Base-by-base conservation (phyloP, 2,329 filamentous ascomycete species). In the Xylaria sp. region DNA sequence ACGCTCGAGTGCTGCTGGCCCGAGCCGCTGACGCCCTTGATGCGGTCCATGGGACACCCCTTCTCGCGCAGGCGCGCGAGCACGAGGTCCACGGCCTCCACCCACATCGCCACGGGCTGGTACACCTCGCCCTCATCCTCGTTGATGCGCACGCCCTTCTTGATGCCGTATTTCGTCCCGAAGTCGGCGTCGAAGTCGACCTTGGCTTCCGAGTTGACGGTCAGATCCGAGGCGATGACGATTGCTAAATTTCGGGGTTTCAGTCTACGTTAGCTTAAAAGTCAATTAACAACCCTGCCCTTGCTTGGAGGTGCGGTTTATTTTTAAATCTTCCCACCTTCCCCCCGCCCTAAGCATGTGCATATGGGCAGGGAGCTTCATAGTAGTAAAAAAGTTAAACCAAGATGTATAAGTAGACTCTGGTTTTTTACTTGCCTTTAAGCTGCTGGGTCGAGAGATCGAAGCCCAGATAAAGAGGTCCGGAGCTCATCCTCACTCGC, bases 1-100 rank as follows among this genome's bases (percentile, higher is more conserved):
- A 98, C 94, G 79, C 95, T 98, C 40, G 96, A 96, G 81, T 98
- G 96, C 84, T 99, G 96, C 87, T 98, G 97, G 63, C 96, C 94
- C 18, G 95, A 94, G 71, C 94, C 96, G 76, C 93, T 95, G 74
- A 99, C 87, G 35, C 93, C 95, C 76, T 88, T 89, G 71, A 99
- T 90, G 60, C 88, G 88, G 61, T 85, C 82, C 75, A 98, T 91
- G 73, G 94, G 91, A 64, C 93, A 87, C 0, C 90, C 89, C 69
- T 89, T 87, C 50, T 89, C 86, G 74, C 88, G 86, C 70, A 99
- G 85, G 18, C 92, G 90, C 57, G 85, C 82, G 65, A 98, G 86
- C 18, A 98, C 93, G 21, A 95, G 88, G 78, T 98, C 94, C 53
- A 98, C 83, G 25, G 95, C 93, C 80, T 98, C 95, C 69, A 98